Evolutionary conservation across 1,139 yeast species (phyloP).

Genomic region (Candida smagusa): DNA sequence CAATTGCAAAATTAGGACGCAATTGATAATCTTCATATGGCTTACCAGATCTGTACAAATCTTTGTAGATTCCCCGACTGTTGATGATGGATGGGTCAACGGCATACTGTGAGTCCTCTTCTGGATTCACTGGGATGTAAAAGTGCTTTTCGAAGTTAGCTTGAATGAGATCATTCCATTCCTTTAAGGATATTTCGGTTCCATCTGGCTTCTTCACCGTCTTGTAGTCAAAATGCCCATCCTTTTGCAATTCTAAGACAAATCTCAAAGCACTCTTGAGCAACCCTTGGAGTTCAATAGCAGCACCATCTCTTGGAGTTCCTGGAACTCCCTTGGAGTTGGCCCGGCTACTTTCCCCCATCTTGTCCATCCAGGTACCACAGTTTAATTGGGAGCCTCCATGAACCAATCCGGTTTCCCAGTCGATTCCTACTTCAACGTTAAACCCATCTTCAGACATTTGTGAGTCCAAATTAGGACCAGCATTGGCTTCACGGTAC

Average conservation of each 20-base stretch:
- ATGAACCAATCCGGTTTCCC: conserved; percentile 82
- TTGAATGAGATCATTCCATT: conserved; percentile 73
- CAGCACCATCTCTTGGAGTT: conserved; percentile 97
- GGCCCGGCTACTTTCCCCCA: conserved; percentile 91
- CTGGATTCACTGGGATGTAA: conserved; percentile 65
- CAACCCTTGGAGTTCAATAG: conserved; percentile 86
- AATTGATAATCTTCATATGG: conserved; percentile 92
- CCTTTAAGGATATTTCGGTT: conserved; percentile 43
- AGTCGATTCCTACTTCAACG: conserved; percentile 75
- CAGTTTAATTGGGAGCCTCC: conserved; percentile 94
- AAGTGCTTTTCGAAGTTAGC: conserved; percentile 75
- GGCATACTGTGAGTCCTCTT: conserved; percentile 50
- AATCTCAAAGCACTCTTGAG: conserved; percentile 81
- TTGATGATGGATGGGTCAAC: conserved; percentile 67
- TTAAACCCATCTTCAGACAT: conserved; percentile 93
- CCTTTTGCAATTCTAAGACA: conserved; percentile 55
- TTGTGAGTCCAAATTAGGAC: conserved; percentile 80
- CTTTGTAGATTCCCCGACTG: conserved; percentile 93
- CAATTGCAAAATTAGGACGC: conserved; percentile 89
- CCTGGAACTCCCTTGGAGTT: conserved; percentile 90
- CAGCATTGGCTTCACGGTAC: conserved; percentile 95
- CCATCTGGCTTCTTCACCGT: conserved; percentile 61
- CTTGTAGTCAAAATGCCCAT: conserved; percentile 55
- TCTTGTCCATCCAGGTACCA: conserved; percentile 99
- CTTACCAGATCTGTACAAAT: conserved; percentile 74